phyloP scores from a whole-genome alignment of 73 alveolate genomes.

The Urostyla sp. region DNA sequence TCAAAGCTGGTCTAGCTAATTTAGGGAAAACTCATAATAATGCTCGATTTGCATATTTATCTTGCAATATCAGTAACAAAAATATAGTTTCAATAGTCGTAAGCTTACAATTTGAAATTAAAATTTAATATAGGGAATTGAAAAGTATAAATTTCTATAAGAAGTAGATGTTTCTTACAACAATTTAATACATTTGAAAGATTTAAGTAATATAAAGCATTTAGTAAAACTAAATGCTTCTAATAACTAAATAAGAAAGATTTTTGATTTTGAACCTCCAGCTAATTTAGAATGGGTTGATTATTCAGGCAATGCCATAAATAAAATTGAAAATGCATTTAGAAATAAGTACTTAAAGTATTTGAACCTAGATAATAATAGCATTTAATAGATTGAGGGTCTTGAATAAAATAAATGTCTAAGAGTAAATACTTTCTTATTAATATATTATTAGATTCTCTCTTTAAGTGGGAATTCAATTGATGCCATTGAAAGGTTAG shows the following conservation, averaged over 20 bases:
- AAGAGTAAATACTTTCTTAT: constrained; percentile 28
- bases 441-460: constrained; percentile 56
- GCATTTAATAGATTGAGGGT: constrained; percentile 81
- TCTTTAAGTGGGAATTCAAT: constrained; percentile 79
- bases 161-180: constrained; percentile 87
- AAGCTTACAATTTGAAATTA: neutral
- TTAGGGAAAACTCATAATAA: constrained; percentile 81
- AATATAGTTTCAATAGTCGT: constrained; percentile 60
- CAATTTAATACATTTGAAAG: constrained; percentile 80
- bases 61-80: constrained; percentile 65
- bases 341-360: constrained; percentile 75
- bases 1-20: constrained; percentile 75
- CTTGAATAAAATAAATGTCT: constrained; percentile 60
- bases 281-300: constrained; percentile 86
- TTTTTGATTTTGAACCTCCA: constrained; percentile 92
- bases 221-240: constrained; percentile 88
- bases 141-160: constrained; percentile 79
- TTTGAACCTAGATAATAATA: constrained; percentile 82
- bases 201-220: constrained; percentile 85
- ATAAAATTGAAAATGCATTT: constrained; percentile 61
- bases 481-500: constrained; percentile 84
- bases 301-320: constrained; percentile 76
- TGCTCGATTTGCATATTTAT: constrained; percentile 76
- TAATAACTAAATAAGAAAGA: constrained; percentile 81
- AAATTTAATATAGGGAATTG: constrained; percentile 66